phyloP scores from a whole-genome alignment of 2,329 filamentous ascomycete species.

The Hymenoscyphus infarciens region DNA sequence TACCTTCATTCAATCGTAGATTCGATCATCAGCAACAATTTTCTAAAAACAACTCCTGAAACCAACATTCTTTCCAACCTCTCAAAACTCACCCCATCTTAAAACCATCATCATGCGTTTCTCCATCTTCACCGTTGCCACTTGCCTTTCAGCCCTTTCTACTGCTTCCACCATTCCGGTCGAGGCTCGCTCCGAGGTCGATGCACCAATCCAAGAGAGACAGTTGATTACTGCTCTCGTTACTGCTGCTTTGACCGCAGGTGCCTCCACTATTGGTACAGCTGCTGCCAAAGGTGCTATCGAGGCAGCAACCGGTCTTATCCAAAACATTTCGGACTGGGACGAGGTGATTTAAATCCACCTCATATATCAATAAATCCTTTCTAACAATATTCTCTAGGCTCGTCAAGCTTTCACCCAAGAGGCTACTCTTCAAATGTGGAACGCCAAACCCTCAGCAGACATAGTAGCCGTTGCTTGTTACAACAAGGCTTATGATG shows the following conservation, averaged over 20 bases:
- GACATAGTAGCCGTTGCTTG: background rate
- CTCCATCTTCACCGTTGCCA: background rate
- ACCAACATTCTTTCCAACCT: background rate
- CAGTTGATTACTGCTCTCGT: background rate
- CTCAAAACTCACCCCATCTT: background rate
- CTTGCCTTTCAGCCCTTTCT: background rate
- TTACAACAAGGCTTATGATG: constrained; percentile 5
- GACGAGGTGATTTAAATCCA: background rate
- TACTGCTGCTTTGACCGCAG: background rate
- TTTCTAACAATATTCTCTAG: background rate
- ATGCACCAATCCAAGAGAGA: background rate
- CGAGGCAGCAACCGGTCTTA: background rate
- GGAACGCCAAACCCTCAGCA: background rate
- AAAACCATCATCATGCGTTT: constrained; percentile 4
- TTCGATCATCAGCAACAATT: background rate
- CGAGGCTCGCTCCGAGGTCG: background rate
- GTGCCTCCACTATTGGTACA: background rate
- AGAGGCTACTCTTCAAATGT: constrained; percentile 5
- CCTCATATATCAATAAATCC: background rate
- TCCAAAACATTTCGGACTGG: background rate
- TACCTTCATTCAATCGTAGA: constrained; percentile 1
- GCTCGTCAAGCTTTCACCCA: constrained; percentile 8
- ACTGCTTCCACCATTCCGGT: background rate
- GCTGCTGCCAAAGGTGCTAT: background rate
- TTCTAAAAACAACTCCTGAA: no score